Evolutionary conservation across 345 rosid species (phyloP).

Genomic region (Eucalyptus brandiana): DNA sequence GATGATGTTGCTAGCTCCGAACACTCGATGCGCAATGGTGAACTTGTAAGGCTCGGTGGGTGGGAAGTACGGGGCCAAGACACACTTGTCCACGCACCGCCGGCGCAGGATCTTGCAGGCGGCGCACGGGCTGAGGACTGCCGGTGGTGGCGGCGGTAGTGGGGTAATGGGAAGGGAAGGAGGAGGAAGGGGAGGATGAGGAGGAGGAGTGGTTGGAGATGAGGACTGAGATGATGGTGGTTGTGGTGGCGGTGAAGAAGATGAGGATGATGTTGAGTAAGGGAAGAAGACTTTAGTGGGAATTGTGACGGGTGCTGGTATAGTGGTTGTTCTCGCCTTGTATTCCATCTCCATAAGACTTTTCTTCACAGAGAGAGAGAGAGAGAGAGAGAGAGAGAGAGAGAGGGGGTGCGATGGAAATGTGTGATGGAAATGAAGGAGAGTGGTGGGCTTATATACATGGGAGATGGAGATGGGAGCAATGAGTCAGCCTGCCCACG

Average conservation of each 20-base stretch:
- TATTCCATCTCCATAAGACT: background rate
- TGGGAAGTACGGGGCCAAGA: conserved; percentile 30
- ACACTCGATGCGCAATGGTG: conserved; percentile 35
- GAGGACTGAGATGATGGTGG: background rate
- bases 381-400: background rate
- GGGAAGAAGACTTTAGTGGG: background rate
- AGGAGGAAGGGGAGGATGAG: background rate
- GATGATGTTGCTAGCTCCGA: conserved; percentile 40
- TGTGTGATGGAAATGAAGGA: background rate
- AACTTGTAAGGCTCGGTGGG: conserved; percentile 30
- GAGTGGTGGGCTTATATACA: background rate
- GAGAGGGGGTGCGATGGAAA: background rate
- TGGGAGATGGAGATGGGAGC: background rate
- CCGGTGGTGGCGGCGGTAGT: background rate
- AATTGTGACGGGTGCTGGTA: background rate
- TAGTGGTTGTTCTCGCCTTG: background rate
- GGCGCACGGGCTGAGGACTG: conserved; percentile 30
- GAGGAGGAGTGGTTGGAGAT: background rate
- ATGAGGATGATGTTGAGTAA: background rate
- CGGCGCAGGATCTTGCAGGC: conserved; percentile 37
- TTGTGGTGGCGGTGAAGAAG: background rate
- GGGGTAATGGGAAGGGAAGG: background rate
- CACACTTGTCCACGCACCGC: conserved; percentile 25
- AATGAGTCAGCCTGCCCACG: background rate
- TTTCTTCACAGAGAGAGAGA: background rate